Conservation (phyloP, 495 filamentous ascomycete species). For the Lindgomyces ingoldianus region DNA sequence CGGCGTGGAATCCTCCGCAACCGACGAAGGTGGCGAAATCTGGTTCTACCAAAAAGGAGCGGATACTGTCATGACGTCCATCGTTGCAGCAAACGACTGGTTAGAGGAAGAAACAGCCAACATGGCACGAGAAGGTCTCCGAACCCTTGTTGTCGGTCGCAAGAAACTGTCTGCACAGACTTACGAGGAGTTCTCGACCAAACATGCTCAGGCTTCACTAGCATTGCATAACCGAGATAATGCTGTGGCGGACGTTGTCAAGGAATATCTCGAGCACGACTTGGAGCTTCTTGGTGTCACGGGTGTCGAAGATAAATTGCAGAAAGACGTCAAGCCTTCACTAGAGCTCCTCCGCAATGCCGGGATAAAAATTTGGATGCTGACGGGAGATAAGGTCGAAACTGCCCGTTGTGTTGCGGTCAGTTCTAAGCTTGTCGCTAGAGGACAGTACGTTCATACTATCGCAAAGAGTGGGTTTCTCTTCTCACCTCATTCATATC, state of each 20-base stretch:
- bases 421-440: constrained; percentile 86
- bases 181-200: constrained; percentile 74
- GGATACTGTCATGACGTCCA: constrained; percentile 93
- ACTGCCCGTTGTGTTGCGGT: constrained; percentile 97
- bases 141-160: constrained; percentile 90
- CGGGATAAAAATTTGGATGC: constrained; percentile 99
- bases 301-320: constrained; percentile 95
- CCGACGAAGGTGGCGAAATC: constrained; percentile 62
- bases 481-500: constrained; percentile 42
- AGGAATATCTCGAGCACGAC: constrained; percentile 80
- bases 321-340: constrained; percentile 90
- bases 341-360: constrained; percentile 95
- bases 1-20: constrained; percentile 45
- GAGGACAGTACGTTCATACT: constrained; percentile 95
- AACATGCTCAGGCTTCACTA: constrained; percentile 78
- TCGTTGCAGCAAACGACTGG: constrained; percentile 96
- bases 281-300: constrained; percentile 94
- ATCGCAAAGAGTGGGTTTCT: constrained; percentile 65
- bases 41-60: constrained; percentile 99
- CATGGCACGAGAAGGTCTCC: constrained; percentile 94
- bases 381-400: constrained; percentile 98
- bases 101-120: constrained; percentile 97
- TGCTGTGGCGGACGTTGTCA: constrained; percentile 75
- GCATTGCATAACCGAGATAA: constrained; percentile 75
- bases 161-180: constrained; percentile 73